Evolutionary conservation across 768 basidiomycete genomes (phyloP), one percentile per base, ranked within the genome.

Genomic region (Lentinus brumalis): DNA sequence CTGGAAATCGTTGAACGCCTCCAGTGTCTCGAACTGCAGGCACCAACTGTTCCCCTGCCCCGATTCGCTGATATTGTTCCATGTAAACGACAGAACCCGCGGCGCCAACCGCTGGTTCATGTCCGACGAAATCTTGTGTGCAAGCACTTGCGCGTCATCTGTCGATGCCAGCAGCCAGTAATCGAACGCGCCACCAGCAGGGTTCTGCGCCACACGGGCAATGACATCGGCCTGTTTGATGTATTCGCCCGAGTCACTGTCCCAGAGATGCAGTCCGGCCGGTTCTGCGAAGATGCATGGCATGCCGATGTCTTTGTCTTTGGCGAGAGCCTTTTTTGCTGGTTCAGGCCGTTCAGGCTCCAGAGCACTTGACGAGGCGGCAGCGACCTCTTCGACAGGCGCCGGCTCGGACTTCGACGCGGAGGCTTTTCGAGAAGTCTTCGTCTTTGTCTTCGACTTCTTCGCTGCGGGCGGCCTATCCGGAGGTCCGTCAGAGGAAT

Each of bases 21-120:
- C 85, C 55, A 78, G 66, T 15, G 76, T 73, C 3, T 70, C 64
- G 68, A 97, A 95, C 59, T 86, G 81, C 62, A 98, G 81, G 26
- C 92, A 86, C 94, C 95, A 98, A 56, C 93, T 91, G 66, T 80
- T 84, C 63, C 85, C 82, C 26, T 74, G 74, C 31, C 80, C 80
- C 32, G 77, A 74, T n/a, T 80, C 80, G 42, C 79, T 78, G 44
- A 82, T 70, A 71, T 93, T 81, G 65, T 95, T 96, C 92, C 97
- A 98, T 32, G 95, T 96, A 67, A 98, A 81, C 4, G 95, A 91
- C 50, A 74, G 71, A 71, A 86, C 81, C 59, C 81, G 83, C 35
- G 74, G 73, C 6, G 87, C 82, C 81, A 84, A 88, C 39, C 82
- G 81, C 67, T 86, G 86, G 66, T 91, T 93, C 85, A 91, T 88